These are phyloP conservation scores for Spergularia marina DNA, from an alignment of 148 eudicot species.

Conservation along the genomic window DNA sequence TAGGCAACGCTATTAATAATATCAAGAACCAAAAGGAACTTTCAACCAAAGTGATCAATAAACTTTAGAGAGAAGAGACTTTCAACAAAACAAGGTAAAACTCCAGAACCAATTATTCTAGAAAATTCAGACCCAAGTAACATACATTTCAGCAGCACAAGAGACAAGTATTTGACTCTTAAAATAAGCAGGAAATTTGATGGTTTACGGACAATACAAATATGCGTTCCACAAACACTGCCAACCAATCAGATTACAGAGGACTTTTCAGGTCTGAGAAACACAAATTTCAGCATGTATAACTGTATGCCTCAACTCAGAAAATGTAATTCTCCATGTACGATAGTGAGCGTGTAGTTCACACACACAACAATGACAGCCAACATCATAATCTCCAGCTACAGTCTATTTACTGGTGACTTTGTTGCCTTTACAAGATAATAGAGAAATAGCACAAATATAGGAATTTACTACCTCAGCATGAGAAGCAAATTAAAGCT, in stretches of 20 bases:
- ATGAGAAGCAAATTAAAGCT: background rate
- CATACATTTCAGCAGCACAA: too few relatives aligned
- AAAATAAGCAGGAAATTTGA: too few relatives aligned
- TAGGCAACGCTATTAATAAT: background rate
- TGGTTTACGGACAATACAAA: too few relatives aligned
- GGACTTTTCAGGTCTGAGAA: background rate
- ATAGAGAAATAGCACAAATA: background rate
- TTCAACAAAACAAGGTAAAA: background rate
- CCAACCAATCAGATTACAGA: too few relatives aligned
- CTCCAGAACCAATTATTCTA: background rate
- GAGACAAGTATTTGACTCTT: too few relatives aligned
- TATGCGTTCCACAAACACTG: too few relatives aligned
- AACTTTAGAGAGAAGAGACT: too few relatives aligned
- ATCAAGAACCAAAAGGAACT: background rate
- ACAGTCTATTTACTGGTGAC: background rate
- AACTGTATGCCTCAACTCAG: background rate
- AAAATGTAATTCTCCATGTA: background rate
- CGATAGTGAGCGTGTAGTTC: background rate
- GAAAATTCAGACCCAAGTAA: background rate
- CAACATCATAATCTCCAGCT: background rate
- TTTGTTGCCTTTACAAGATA: background rate
- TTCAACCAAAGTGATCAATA: background rate
- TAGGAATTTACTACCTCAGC: background rate
- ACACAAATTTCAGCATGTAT: background rate
- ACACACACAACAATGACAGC: background rate